phyloP scores from a whole-genome alignment of 2,329 filamentous ascomycete genomes.

The Claviceps capensis region DNA sequence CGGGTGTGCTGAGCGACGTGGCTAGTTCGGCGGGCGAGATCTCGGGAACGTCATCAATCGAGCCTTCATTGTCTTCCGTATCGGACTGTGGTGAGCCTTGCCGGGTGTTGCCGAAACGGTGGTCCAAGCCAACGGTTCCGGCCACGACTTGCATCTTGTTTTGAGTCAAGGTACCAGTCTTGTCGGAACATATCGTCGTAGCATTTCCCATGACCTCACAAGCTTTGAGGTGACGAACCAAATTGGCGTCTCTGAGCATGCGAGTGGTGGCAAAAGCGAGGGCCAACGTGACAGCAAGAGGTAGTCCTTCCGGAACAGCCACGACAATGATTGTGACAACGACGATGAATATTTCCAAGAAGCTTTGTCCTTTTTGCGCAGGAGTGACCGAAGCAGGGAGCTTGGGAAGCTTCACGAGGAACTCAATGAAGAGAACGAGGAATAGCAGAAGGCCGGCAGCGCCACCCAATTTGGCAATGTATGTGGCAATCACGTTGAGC shows the following conservation, averaged over 20 bases:
- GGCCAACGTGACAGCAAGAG: constrained; percentile 64
- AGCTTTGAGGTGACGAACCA: constrained; percentile 62
- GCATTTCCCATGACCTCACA: constrained; percentile 76
- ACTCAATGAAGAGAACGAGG: constrained; percentile 74
- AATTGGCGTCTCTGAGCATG: constrained; percentile 66
- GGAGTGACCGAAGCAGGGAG: constrained; percentile 35
- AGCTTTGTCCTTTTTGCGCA: constrained; percentile 64
- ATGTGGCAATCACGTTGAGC: constrained; percentile 60
- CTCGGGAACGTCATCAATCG: constrained; percentile 20
- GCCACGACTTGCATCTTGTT: constrained; percentile 57
- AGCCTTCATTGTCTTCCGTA: constrained; percentile 11
- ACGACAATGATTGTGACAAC: constrained; percentile 71
- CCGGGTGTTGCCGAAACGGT: constrained; percentile 36
- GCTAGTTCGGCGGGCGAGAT: constrained; percentile 33
- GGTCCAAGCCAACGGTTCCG: constrained; percentile 40
- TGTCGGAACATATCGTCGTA: constrained; percentile 56
- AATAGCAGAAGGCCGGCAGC: constrained; percentile 68
- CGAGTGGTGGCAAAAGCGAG: constrained; percentile 64
- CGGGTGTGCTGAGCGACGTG: constrained; percentile 28
- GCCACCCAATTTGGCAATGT: constrained; percentile 66
- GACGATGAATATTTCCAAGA: constrained; percentile 64
- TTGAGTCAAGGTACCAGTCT: constrained; percentile 53
- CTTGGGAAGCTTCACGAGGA: constrained; percentile 53
- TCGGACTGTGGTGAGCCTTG: constrained; percentile 12
- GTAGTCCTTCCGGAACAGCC: constrained; percentile 64